Base-by-base conservation (phyloP, 176 grass and related monocot genomes). In the Alopecurus myosuroides region DNA sequence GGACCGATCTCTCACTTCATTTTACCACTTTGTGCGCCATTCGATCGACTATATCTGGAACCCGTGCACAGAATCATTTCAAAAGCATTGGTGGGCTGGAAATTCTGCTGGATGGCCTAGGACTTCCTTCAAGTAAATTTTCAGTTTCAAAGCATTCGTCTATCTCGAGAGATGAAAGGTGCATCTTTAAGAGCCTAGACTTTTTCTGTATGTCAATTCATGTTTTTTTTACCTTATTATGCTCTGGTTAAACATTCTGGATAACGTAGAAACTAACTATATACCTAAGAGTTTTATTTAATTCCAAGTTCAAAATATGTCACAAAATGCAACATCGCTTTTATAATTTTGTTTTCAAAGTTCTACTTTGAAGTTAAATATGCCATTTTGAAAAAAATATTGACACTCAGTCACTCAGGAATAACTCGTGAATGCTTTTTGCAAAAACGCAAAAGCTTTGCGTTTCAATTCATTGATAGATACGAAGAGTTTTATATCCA, bases 21-120 rank as follows among this genome's bases (percentile, higher is more conserved):
- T 92, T 90, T 90, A 85, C 91, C 66, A 94, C 90, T 86, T 53
- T 97, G 85, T 84, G 46, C 31, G 89, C 92, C 84, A 84, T 97
- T 52, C 88, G 88, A 83, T 88, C 88, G 82, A 74, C 90, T 88
- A 71, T 97, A 74, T 92, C 66, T 84, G 88, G 91, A 71, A 86
- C 87, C 42, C 85, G 76, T 41, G 92, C 95, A 64, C 95, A 97
- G 48, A 97, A 97, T 82, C 95, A 97, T 97, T 91, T 97, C 82
- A 97, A 86, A 94, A 97, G 90, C 88, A 94, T 97, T 82, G 95
- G 92, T 53, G 95, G 95, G 60, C 81, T 97, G 60, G 92, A 97
- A 89, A 89, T 97, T 88, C 63, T 97, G 39, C 78, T 97, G 53
- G 95, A 97, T 83, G 95, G 95, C 52, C 82, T 94, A 60, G 95